A percentile compares a stretch with the other conserved stretches of the same genome.
Conservation (phyloP, 2,329 filamentous ascomycete genomes). For the Aphanocladium album region DNA sequence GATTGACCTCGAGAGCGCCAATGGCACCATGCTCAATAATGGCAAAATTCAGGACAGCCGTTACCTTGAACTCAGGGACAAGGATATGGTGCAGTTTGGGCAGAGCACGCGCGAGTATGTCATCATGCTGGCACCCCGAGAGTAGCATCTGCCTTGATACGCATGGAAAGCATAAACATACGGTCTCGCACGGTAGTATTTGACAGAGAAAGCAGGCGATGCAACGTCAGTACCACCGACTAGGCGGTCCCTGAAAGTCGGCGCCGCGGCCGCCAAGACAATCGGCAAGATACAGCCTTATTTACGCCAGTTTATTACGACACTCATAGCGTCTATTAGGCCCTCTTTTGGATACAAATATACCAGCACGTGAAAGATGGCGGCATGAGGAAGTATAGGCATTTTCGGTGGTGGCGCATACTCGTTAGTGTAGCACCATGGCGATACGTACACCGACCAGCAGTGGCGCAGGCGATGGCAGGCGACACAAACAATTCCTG, state of each 20-base stretch:
- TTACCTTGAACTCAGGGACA: constrained; percentile 81
- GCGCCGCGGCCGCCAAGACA: too few relatives aligned
- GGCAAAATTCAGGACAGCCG: constrained; percentile 67
- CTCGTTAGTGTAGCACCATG: background rate
- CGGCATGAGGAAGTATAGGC: background rate
- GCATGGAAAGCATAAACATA: background rate
- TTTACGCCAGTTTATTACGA: too few relatives aligned
- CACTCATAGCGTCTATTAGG: too few relatives aligned
- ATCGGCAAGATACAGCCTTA: too few relatives aligned
- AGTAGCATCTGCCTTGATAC: constrained; percentile 21
- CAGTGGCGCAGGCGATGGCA: background rate
- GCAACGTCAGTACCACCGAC: background rate
- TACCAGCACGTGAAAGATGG: background rate
- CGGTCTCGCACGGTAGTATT: background rate
- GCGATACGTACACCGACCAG: background rate
- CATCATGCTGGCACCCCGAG: constrained; percentile 67
- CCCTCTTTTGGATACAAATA: background rate
- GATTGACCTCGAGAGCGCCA: constrained; percentile 89
- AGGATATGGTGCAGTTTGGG: constrained; percentile 86
- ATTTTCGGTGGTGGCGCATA: background rate
- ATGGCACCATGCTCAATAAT: constrained; percentile 80
- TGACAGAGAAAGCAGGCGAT: background rate
- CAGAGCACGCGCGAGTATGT: constrained; percentile 90
- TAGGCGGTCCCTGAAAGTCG: background rate
- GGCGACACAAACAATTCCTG: background rate